Evolutionary conservation across 2,329 filamentous ascomycete species (phyloP).

Genomic region (Colletotrichum eremochloae): DNA sequence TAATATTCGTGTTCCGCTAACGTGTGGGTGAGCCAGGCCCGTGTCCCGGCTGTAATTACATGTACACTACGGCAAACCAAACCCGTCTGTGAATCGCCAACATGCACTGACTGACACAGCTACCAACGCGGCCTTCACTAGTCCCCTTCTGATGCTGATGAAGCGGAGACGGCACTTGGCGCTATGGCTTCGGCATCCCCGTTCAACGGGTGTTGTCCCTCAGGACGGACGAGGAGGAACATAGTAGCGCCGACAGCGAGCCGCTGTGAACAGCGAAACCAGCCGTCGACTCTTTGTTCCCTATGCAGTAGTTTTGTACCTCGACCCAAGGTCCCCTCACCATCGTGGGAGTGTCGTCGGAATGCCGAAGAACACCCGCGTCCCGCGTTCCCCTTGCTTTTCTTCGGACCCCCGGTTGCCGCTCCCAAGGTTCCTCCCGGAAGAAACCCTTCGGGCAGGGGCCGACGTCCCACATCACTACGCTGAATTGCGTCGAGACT

Average conservation of each 20-base stretch:
- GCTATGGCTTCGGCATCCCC: slow-evolving; percentile 1
- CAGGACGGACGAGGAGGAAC: not conserved
- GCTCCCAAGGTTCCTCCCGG: not conserved
- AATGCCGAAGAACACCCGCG: not conserved
- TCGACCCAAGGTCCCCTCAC: not conserved
- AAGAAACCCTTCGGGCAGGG: not conserved
- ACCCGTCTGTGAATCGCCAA: not conserved
- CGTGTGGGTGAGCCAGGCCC: not conserved
- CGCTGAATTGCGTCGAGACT: not conserved
- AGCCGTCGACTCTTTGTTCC: not conserved
- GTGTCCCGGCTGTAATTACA: not conserved
- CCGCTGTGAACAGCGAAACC: not conserved
- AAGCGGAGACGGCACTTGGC: not conserved
- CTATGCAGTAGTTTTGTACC: not conserved
- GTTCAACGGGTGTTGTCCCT: not conserved
- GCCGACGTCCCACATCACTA: not conserved
- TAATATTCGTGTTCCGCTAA: not conserved
- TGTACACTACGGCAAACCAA: not conserved
- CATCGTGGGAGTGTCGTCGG: not conserved
- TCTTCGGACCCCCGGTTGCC: not conserved
- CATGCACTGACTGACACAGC: not conserved
- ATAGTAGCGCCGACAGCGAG: not conserved
- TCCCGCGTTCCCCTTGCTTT: not conserved
- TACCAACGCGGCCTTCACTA: not conserved
- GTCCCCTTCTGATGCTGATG: not conserved